Conservation (phyloP, 176 grass and related monocot genomes). For the Melocanna baccifera region DNA sequence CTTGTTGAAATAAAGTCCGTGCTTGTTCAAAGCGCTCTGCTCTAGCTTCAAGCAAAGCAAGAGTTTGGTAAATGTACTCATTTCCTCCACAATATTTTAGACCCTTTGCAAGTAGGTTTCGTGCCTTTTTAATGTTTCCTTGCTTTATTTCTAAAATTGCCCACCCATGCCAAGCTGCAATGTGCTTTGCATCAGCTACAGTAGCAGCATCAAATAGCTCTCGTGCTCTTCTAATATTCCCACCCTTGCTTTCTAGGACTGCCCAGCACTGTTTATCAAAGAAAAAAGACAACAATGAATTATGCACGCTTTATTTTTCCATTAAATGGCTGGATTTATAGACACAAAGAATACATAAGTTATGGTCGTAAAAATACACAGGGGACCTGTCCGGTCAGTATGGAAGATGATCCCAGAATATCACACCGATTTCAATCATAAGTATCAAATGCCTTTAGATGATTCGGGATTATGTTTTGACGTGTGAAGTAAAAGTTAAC, state of each 20-base stretch:
- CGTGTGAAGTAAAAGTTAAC: background rate
- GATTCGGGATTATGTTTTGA: background rate
- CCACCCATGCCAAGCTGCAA: slow-evolving; percentile 97
- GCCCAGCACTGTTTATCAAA: slow-evolving; percentile 84
- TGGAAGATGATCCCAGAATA: background rate
- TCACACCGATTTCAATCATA: background rate
- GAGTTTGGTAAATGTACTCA: slow-evolving; percentile 98
- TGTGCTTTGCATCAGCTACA: slow-evolving; percentile 81
- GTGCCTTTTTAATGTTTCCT: slow-evolving; percentile 92
- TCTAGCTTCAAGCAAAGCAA: slow-evolving; percentile 94
- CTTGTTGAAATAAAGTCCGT: slow-evolving; percentile 79
- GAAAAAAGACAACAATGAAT: slow-evolving; percentile 14
- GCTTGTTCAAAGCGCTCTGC: slow-evolving; percentile 77
- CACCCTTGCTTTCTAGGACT: slow-evolving; percentile 81
- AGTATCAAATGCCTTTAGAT: background rate
- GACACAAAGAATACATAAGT: background rate
- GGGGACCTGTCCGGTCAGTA: background rate
- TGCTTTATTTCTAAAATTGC: slow-evolving; percentile 94
- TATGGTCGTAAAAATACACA: no score
- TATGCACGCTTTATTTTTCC: slow-evolving; percentile 10
- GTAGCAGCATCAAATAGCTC: slow-evolving; percentile 96
- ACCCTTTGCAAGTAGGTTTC: slow-evolving; percentile 86
- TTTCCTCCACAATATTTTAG: slow-evolving; percentile 89
- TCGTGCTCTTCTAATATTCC: slow-evolving; percentile 80
- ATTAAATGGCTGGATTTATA: slow-evolving; percentile 6